These are phyloP conservation scores for Exophiala alcalophila DNA, from an alignment of 2,329 filamentous ascomycete genomes.

Conservation along the genomic window DNA sequence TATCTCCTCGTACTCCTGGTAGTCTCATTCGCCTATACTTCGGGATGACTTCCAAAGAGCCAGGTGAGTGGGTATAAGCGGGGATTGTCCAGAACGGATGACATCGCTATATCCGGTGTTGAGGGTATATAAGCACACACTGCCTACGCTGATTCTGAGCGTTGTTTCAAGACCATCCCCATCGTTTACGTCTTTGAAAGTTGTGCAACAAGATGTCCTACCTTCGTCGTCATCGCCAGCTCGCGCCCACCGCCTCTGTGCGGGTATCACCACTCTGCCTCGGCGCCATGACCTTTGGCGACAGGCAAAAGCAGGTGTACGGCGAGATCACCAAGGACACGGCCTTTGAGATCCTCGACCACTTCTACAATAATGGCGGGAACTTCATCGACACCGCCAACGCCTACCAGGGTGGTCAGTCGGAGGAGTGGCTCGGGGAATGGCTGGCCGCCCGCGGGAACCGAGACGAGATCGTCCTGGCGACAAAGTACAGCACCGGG, in stretches of 20 bases:
- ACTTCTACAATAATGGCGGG: slow-evolving; percentile 45
- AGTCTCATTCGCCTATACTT: no score
- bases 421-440: slow-evolving; percentile 50
- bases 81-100: no score
- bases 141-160: no score
- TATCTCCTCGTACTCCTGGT: no score
- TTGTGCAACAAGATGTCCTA: no score
- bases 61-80: no score
- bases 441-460: slow-evolving; percentile 48
- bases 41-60: no score
- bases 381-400: slow-evolving; percentile 56
- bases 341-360: slow-evolving; percentile 47
- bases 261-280: slow-evolving; percentile 56
- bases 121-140: no score
- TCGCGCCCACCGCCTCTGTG: slow-evolving; percentile 52
- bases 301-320: slow-evolving; percentile 40
- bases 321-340: slow-evolving; percentile 44
- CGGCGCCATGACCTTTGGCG: slow-evolving; percentile 55
- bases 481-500: slow-evolving; percentile 52
- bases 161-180: no score
- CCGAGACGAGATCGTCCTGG: slow-evolving; percentile 53
- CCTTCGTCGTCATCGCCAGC: slow-evolving; percentile 52
- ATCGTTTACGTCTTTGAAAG: no score
- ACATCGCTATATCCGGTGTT: no score
- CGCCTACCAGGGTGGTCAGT: slow-evolving; percentile 43